Conservation (phyloP, 2,329 filamentous ascomycete species). For the Cytospora mali region DNA sequence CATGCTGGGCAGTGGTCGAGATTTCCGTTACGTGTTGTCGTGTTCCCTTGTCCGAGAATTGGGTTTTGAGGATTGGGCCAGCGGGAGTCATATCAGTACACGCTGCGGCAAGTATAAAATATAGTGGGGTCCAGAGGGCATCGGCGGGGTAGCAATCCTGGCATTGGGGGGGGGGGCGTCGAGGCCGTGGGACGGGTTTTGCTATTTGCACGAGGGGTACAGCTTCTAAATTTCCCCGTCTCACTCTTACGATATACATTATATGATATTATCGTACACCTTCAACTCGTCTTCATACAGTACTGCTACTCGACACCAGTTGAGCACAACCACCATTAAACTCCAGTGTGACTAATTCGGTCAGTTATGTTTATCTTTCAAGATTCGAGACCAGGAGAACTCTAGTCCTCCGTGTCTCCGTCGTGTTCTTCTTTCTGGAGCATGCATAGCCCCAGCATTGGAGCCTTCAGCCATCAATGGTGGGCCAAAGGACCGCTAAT, state of each 20-base stretch:
- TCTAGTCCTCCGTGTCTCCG: neutral
- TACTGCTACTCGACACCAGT: neutral
- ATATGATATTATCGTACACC: neutral
- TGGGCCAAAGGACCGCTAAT: neutral
- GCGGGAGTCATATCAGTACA: slow-evolving; percentile 5
- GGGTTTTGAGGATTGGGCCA: neutral
- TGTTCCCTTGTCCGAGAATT: neutral
- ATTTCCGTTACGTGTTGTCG: slow-evolving; percentile 6
- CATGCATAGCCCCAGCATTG: neutral
- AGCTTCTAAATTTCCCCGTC: neutral
- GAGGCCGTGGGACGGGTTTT: neutral
- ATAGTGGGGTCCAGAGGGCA: slow-evolving; percentile 16
- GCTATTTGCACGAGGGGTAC: neutral
- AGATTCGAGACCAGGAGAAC: neutral
- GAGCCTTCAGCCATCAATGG: neutral
- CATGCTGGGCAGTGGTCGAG: slow-evolving; percentile 49
- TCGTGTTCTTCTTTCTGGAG: neutral
- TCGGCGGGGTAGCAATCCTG: neutral
- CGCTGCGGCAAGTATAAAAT: slow-evolving; percentile 15
- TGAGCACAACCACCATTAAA: neutral
- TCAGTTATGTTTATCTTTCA: neutral
- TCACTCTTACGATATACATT: too few species aligned
- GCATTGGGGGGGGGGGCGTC: neutral
- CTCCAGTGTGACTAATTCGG: neutral
- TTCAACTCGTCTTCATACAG: too few species aligned